Evolutionary conservation across 148 eudicot genomes (phyloP).

Genomic region (Heliosperma pusillum): DNA sequence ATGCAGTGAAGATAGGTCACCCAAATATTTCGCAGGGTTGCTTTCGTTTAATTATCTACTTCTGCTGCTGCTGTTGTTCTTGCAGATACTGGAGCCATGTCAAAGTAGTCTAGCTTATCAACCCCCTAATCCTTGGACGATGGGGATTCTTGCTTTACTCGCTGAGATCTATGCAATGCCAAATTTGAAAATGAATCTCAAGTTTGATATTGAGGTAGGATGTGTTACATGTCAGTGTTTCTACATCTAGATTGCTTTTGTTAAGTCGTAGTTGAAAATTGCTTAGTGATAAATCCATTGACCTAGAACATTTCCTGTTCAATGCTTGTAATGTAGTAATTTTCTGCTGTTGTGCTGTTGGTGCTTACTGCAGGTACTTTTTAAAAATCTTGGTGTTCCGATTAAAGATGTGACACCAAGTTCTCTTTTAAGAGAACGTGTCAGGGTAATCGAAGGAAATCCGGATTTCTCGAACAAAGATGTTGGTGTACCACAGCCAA

Average conservation of each 20-base stretch:
- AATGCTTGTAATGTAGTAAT: constrained; percentile 3
- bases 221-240: background rate
- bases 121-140: constrained; percentile 98
- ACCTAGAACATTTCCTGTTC: background rate
- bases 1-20: background rate
- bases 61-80: background rate
- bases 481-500: constrained; percentile 48
- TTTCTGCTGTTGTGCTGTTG: constrained; percentile 3
- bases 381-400: constrained; percentile 77
- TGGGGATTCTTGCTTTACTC: constrained; percentile 80
- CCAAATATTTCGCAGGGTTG: no score
- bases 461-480: constrained; percentile 96
- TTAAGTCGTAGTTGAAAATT: background rate
- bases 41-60: constrained; percentile 6
- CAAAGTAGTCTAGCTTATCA: constrained; percentile 80
- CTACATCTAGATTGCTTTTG: background rate
- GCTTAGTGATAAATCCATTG: background rate
- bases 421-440: constrained; percentile 72
- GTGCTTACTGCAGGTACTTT: constrained; percentile 57
- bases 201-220: constrained; percentile 94
- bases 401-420: constrained; percentile 72
- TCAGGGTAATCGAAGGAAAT: constrained; percentile 76
- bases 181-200: constrained; percentile 89
- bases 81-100: constrained; percentile 83
- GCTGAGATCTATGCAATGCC: constrained; percentile 96